Base-by-base conservation (phyloP, 1,139 yeast species). In the Ogataea hybrid region DNA sequence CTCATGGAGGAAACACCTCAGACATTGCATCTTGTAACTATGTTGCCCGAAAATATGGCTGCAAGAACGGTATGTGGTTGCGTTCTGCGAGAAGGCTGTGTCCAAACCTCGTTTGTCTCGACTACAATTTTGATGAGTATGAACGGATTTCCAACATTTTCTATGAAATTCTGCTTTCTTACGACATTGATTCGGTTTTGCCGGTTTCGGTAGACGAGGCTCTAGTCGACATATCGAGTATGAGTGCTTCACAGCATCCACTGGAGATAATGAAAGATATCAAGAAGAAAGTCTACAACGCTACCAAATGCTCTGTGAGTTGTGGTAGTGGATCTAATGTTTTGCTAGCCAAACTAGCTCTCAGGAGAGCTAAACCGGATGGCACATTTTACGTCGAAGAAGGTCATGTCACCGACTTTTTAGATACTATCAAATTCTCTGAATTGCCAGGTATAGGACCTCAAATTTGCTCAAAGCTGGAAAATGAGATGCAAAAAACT, bases 141-240 rank as follows among this genome's bases (percentile, higher is more conserved):
- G 95, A 86, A 56, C 58, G 60, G 28, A 74, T 67, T 48, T 88
- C 81, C 44, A 73, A 71, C 49, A 66, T 58, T 51, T 79, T 77
- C 56, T 92, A 74, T 59, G 73, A 58, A 22, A 71, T 58, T 18
- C 60, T 75, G 43, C 57, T 62, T 11, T 57, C 52, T 0, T 46
- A 69, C 6, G 59, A 64, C 1, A 74, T 85, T 36, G 85, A 83
- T 52, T 65, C 77, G 6, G 73, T 92, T 2, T 71, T 79, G 32
- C 97, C 98, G 0, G 89, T 92, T 0, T 88, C 94, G 53, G 81
- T 92, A 5, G 98, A 92, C 62, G 98, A 92, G 58, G 96, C 88
- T 0, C 65, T 92, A 22, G 63, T 90, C 11, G 96, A 90, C 52
- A 72, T 83, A 2, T 67, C 86, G 0, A 53, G 75, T 0, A 49